Conservation (phyloP, 164 flowering plant species). For the Nymphaea colorata region DNA sequence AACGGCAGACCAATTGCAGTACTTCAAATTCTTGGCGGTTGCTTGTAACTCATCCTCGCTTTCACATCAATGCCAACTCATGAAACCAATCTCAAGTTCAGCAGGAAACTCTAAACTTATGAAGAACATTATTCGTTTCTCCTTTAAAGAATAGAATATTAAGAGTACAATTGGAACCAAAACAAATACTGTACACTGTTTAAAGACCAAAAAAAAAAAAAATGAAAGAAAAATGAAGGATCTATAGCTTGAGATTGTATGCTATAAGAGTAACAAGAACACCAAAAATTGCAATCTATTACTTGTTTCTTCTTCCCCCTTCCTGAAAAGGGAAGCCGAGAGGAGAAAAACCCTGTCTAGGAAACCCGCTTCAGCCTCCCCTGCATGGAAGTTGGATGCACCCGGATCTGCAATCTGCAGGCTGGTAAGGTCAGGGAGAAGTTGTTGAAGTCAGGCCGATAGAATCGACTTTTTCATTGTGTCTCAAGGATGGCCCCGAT, state of each 20-base stretch:
- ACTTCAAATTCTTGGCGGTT: neutral
- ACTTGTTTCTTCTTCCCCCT: neutral
- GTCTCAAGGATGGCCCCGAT: neutral
- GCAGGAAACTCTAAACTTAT: neutral
- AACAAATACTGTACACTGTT: neutral
- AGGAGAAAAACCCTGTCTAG: too few relatives aligned
- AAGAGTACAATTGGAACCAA: neutral
- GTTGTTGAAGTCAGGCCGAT: neutral
- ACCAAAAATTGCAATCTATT: neutral
- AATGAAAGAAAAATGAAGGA: neutral
- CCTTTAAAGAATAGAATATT: neutral
- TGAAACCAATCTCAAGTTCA: neutral
- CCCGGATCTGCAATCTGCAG: neutral
- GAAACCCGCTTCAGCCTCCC: neutral
- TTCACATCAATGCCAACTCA: neutral
- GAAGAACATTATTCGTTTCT: neutral
- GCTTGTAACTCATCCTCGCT: neutral
- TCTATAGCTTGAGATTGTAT: too few relatives aligned
- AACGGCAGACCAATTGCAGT: too few relatives aligned
- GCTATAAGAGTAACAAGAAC: neutral
- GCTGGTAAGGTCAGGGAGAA: neutral
- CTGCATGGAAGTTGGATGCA: neutral
- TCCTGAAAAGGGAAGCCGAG: neutral
- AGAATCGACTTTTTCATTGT: neutral
- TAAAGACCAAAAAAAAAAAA: too few relatives aligned